Base-by-base conservation (phyloP, 2,329 filamentous ascomycete genomes). In the Lachnellula occidentalis region DNA sequence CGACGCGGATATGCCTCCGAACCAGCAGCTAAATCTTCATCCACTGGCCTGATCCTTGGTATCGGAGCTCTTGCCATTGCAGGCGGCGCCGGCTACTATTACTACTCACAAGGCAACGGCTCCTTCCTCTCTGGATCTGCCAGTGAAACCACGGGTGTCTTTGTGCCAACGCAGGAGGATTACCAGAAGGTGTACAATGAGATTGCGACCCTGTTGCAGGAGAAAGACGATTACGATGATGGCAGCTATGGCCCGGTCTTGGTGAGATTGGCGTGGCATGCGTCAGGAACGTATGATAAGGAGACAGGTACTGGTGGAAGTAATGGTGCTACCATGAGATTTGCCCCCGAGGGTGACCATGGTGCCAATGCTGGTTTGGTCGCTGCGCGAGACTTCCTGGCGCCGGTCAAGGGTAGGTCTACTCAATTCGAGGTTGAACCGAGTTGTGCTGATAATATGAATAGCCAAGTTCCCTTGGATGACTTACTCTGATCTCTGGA, bases 261-360 rank as follows among this genome's bases (percentile, higher is more conserved):
- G 54, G 76, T 97, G 61, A 85, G 92, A 67, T 82, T 97, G 64
- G 92, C 90, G 58, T 97, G 94, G 92, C 94, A 97, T 77, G 85
- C 87, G 62, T 91, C 86, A 65, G 92, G 92, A 65, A 99, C 92
- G 66, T 97, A 87, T 69, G 92, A 97, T 71, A 88, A 87, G 76
- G 82, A 82, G 69, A 96, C 92, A 24, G 81, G 82, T 61, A 97
- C 92, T 45, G 94, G 92, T 67, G 92, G 92, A 63, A 92, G 88
- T 79, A 96, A 97, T 73, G 92, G 94, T 62, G 92, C 92, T 55
- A 96, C 92, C 62, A 97, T 97, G 94, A 85, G 94, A 69, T 97
- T 96, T 72, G 79, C 85, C 22, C 92, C 92, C 46, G 94, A 97
- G 76, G 79, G 83, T 57, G 85, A 86, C 72, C 92, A 99, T 74